Evolutionary conservation across 1,139 yeast genomes (phyloP).

Genomic region (Cylindricascospora bacillispora): DNA sequence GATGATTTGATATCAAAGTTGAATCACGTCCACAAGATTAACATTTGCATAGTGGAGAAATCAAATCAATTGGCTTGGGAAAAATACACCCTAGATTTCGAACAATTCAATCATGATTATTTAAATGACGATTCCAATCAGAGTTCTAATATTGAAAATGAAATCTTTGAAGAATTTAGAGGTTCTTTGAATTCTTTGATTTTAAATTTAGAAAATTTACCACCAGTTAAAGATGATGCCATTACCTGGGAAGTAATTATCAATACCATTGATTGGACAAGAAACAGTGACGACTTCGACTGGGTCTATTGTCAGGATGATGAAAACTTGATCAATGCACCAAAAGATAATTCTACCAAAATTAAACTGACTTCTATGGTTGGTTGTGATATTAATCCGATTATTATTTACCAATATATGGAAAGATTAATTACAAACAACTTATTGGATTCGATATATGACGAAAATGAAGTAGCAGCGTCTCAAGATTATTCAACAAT

Average conservation of each 20-base stretch:
- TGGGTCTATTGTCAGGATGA: constrained; percentile 21
- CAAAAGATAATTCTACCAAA: constrained; percentile 8
- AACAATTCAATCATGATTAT: constrained; percentile 18
- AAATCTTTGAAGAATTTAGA: constrained; percentile 22
- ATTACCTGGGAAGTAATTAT: constrained; percentile 21
- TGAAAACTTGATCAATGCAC: constrained; percentile 9
- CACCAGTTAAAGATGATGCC: constrained; percentile 14
- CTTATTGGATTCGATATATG: neutral
- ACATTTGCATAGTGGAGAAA: constrained; percentile 14
- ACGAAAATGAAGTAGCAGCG: constrained; percentile 1
- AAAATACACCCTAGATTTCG: constrained; percentile 22
- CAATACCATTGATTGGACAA: constrained; percentile 16
- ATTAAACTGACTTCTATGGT: constrained; percentile 19
- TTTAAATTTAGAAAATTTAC: constrained; percentile 15
- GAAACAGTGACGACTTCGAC: constrained; percentile 6
- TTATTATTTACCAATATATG: constrained; percentile 17
- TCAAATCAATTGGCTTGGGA: constrained; percentile 17
- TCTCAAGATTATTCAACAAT: too few species aligned
- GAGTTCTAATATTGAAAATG: constrained; percentile 10
- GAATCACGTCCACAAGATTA: constrained; percentile 13
- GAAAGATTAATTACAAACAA: constrained; percentile 10
- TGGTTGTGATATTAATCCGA: constrained; percentile 23
- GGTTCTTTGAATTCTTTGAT: constrained; percentile 21
- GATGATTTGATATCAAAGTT: constrained; percentile 17
- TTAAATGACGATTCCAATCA: constrained; percentile 5